Evolutionary conservation across 148 eudicot species (phyloP), one percentile per base, ranked within the genome.

Genomic region (Fagopyrum tataricum): DNA sequence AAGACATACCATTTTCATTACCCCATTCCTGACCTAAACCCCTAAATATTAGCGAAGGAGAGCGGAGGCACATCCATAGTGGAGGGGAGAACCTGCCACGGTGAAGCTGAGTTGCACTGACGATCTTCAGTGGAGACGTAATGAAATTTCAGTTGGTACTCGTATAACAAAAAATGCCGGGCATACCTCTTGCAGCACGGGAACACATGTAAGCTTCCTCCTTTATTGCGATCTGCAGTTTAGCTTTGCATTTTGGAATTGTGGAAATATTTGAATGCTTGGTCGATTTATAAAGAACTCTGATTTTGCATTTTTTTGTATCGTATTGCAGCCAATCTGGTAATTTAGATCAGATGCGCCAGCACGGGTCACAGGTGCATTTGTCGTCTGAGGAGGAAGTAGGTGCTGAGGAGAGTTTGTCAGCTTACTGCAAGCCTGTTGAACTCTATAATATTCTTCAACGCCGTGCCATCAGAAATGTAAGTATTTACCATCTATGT

Each of bases 381-480:
- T 87, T 90, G 83, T 90, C 99, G 75, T 81, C 84, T 0, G 99
- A 95, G 78, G 97, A 92, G 77, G 88, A 86, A 80, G 64, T 71
- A 81, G 96, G 83, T 46, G 96, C 96, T 43, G 96, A 91, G 78
- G 89, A 87, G 80, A 86, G 96, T 81, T 84, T 95, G 76, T 82
- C 97, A 61, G 72, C 70, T 59, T 95, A 95, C 74, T 95, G 98
- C 89, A 91, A 91, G 84, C 98, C 98, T 79, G 96, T 95, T 52
- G 99, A 91, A 79, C 80, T 95, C 37, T 95, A 95, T 82, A 95
- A 95, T 82, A 95, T 95, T 86, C 90, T 95, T 76, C 96, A 87
- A 73, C 86, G 89, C 9, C 97, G 98, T 55, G 90, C 96, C 64
- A 56, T 78, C 67, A 74, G 85, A 77, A 90, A 86, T 81, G 97